Percentiles rank a stretch among this genome's conserved stretches.
Conservation (phyloP, 2,329 filamentous ascomycete genomes). For the Conoideocrella luteorostrata region DNA sequence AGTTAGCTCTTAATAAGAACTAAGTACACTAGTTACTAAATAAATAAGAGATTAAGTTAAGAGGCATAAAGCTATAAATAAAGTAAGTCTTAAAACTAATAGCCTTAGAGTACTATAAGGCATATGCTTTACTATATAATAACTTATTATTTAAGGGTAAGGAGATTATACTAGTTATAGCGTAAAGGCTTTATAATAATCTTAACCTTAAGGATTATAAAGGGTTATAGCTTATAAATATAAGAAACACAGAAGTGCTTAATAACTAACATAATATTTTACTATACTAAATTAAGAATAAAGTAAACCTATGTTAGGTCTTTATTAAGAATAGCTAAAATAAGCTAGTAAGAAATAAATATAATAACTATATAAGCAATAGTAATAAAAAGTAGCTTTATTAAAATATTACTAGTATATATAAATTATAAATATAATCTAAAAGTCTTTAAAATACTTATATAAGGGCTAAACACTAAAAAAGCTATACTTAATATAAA, state of each 20-base stretch:
- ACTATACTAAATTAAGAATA: not conserved
- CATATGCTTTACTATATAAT: conserved; percentile 5
- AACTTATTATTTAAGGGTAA: conserved; percentile 3
- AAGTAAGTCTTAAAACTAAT: not conserved
- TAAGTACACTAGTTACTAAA: conserved; percentile 3
- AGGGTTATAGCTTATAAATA: not conserved
- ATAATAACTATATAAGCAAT: too few relatives aligned
- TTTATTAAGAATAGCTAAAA: not conserved
- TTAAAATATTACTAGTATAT: too few relatives aligned
- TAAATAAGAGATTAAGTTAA: not conserved
- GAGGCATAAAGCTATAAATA: not conserved
- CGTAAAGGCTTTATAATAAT: not conserved
- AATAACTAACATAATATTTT: not conserved
- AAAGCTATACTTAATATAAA: too few relatives aligned
- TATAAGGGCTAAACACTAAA: too few relatives aligned
- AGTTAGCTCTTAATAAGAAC: conserved; percentile 2
- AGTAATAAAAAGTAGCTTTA: too few relatives aligned
- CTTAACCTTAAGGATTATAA: not conserved
- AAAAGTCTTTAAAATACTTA: too few relatives aligned
- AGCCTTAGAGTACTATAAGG: conserved; percentile 2
- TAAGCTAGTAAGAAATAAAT: too few relatives aligned
- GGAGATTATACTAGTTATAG: not conserved
- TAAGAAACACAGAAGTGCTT: not conserved
- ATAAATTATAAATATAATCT: too few relatives aligned
- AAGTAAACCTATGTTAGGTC: not conserved